Evolutionary conservation across 345 rosid species (phyloP).

Genomic region (Euclidium syriacum): DNA sequence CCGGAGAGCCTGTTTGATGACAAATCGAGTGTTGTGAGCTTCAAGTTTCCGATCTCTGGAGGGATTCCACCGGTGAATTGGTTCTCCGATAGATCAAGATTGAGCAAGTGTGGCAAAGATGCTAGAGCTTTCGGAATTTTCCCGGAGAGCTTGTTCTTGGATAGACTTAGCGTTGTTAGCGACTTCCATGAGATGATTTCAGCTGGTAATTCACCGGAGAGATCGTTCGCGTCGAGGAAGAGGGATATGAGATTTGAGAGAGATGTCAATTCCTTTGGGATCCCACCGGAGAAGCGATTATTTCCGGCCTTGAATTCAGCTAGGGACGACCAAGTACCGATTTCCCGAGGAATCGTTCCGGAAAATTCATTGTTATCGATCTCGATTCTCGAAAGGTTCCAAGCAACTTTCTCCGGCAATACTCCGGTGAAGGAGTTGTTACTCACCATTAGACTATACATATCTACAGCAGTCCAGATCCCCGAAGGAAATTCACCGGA

Average conservation of each 20-base stretch:
- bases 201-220: constrained; percentile 66
- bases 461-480: constrained; percentile 51
- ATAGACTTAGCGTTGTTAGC: constrained; percentile 41
- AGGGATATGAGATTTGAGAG: constrained; percentile 41
- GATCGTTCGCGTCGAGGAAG: constrained; percentile 50
- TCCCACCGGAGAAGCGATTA: constrained; percentile 57
- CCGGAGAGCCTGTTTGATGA: constrained; percentile 73
- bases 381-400: constrained; percentile 70
- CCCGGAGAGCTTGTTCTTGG: constrained; percentile 67
- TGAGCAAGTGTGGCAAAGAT: constrained; percentile 42
- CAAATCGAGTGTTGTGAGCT: constrained; percentile 43
- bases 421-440: constrained; percentile 62
- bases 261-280: constrained; percentile 55
- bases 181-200: constrained; percentile 61
- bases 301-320: constrained; percentile 55
- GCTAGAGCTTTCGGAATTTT: constrained; percentile 57
- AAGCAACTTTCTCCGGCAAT: constrained; percentile 50
- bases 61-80: constrained; percentile 68
- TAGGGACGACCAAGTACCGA: constrained; percentile 53
- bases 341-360: constrained; percentile 56
- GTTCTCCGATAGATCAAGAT: constrained; percentile 68
- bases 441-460: constrained; percentile 53
- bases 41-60: constrained; percentile 44
- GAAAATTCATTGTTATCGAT: constrained; percentile 63
- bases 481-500: constrained; percentile 71